These are phyloP conservation scores for Pelargonium citronellum DNA, from an alignment of 441 rosid species.

Conservation along the genomic window DNA sequence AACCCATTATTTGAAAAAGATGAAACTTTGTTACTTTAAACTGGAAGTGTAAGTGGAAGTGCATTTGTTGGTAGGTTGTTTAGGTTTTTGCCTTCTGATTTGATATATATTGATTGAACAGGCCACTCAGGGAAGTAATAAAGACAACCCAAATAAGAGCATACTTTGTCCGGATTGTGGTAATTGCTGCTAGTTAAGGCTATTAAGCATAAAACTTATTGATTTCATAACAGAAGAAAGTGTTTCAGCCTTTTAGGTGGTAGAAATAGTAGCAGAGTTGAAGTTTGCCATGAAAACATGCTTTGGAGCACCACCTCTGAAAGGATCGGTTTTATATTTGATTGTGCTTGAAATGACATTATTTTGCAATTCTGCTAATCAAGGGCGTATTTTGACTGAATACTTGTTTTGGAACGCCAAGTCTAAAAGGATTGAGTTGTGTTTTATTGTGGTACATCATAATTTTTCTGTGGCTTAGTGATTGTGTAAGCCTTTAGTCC, in stretches of 20 bases:
- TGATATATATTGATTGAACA: constrained; percentile 28
- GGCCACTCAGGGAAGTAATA: constrained; percentile 42
- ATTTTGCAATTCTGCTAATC: not conserved
- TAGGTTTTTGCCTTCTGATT: constrained; percentile 8
- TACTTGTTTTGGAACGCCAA: too few relatives aligned
- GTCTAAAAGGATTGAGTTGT: too few relatives aligned
- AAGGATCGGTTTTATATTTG: not conserved
- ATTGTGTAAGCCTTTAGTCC: too few relatives aligned
- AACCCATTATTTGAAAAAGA: not conserved
- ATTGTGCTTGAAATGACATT: not conserved
- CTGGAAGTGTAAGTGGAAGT: not conserved
- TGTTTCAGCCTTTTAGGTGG: not conserved
- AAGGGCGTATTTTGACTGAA: not conserved
- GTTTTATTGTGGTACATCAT: too few relatives aligned
- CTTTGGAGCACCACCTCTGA: not conserved
- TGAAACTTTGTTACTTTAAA: not conserved
- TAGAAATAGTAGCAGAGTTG: not conserved
- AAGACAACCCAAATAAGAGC: constrained; percentile 47
- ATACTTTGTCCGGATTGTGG: constrained; percentile 71
- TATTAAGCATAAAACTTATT: not conserved
- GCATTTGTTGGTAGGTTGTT: not conserved
- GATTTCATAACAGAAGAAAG: not conserved
- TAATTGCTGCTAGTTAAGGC: not conserved
- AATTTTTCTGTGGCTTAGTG: too few relatives aligned
- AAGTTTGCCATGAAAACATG: not conserved